Conservation (phyloP, 352 stramenopile species). For the Globisporangium ultimum region DNA sequence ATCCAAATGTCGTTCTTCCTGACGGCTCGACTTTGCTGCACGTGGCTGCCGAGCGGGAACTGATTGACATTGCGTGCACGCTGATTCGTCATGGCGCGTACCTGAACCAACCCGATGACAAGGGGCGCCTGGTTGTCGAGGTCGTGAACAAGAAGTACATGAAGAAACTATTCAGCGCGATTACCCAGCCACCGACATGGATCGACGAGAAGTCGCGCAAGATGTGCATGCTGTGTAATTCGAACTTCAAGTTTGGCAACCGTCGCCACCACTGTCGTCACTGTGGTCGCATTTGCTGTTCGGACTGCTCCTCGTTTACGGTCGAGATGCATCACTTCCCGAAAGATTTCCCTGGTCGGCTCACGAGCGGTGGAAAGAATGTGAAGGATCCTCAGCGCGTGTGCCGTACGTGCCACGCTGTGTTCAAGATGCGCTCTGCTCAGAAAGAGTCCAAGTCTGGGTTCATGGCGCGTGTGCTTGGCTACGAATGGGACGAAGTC, state of each 20-base stretch:
- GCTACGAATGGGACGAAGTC: constrained; percentile 86
- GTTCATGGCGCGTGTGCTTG: constrained; percentile 78
- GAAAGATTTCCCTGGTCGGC: constrained; percentile 77
- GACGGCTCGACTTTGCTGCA: constrained; percentile 85
- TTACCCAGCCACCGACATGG: constrained; percentile 71
- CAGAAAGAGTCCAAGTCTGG: constrained; percentile 84
- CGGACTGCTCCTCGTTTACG: constrained; percentile 73
- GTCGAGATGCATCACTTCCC: constrained; percentile 81
- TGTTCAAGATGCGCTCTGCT: constrained; percentile 82
- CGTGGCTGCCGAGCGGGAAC: constrained; percentile 75
- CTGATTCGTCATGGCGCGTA: constrained; percentile 70
- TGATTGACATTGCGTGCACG: constrained; percentile 73
- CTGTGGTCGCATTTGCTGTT: constrained; percentile 83
- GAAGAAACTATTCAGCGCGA: constrained; percentile 80
- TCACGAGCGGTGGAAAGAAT: constrained; percentile 55
- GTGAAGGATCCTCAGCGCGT: constrained; percentile 82
- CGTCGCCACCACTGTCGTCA: constrained; percentile 83
- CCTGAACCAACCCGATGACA: constrained; percentile 69
- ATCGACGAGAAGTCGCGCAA: constrained; percentile 75
- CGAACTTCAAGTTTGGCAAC: constrained; percentile 76
- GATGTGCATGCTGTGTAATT: constrained; percentile 69
- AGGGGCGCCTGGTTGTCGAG: constrained; percentile 74
- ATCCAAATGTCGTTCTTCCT: constrained; percentile 67
- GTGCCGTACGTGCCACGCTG: constrained; percentile 76
- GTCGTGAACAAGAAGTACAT: constrained; percentile 77